Percentiles rank a stretch among this genome's conserved stretches.
These are phyloP conservation scores for Ustilago tritici DNA, from an alignment of 1,284 basidiomycete genomes.

Conservation along the genomic window DNA sequence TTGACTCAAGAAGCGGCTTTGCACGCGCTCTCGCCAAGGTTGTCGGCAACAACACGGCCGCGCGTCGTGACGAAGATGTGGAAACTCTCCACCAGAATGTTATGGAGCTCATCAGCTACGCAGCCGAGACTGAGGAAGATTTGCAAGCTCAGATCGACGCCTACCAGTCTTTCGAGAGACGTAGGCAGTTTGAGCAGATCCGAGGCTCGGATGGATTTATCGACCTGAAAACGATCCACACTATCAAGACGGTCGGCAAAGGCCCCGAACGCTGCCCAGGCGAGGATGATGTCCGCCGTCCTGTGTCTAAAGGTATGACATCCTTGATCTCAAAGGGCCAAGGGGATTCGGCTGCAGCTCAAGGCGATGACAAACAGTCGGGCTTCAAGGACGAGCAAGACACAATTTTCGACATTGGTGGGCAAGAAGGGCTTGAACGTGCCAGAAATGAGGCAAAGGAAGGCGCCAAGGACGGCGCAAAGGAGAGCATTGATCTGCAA, in stretches of 20 bases:
- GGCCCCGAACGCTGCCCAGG: constrained; percentile 53
- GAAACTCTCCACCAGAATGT: constrained; percentile 68
- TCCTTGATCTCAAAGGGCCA: constrained; percentile 18
- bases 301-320: not conserved
- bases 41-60: constrained; percentile 43
- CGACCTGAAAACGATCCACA: constrained; percentile 78
- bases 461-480: constrained; percentile 68
- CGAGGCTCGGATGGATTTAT: constrained; percentile 76
- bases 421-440: constrained; percentile 74
- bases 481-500: constrained; percentile 35
- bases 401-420: constrained; percentile 78
- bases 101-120: constrained; percentile 53
- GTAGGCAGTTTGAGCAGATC: constrained; percentile 78
- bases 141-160: constrained; percentile 54
- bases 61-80: constrained; percentile 62
- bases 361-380: constrained; percentile 70
- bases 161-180: constrained; percentile 60
- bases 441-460: constrained; percentile 71
- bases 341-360: constrained; percentile 70
- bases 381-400: constrained; percentile 68
- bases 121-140: constrained; percentile 51
- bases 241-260: constrained; percentile 74
- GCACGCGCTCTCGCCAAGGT: constrained; percentile 40
- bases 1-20: constrained; percentile 25
- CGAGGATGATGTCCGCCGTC: constrained; percentile 38